phyloP scores from a whole-genome alignment of 2,329 filamentous ascomycete genomes.

The Paecilomyces dactylethromorphus region DNA sequence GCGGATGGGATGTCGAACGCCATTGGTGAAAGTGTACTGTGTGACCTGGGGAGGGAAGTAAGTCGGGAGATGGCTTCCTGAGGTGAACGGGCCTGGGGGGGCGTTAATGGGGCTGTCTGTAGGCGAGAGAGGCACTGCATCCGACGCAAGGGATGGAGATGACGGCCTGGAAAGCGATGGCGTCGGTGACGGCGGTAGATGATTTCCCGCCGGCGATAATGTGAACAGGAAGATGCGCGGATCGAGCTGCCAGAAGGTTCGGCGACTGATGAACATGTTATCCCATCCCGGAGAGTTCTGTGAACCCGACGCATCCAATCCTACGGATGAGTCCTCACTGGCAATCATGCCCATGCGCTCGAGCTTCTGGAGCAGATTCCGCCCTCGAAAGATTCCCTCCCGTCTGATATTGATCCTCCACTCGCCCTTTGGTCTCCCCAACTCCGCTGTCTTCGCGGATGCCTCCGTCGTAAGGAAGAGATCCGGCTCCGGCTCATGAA shows the following conservation, averaged over 20 bases:
- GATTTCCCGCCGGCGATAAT: slow-evolving; percentile 51
- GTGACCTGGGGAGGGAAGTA: slow-evolving; percentile 81
- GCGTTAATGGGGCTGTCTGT: slow-evolving; percentile 29
- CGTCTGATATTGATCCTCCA: slow-evolving; percentile 80
- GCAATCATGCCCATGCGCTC: slow-evolving; percentile 87
- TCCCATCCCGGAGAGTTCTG: slow-evolving; percentile 62
- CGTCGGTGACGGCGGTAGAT: slow-evolving; percentile 29
- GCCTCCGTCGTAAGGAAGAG: slow-evolving; percentile 56
- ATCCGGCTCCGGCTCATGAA: slow-evolving; percentile 73
- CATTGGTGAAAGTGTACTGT: slow-evolving; percentile 72
- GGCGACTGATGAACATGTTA: slow-evolving; percentile 72
- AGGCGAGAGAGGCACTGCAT: slow-evolving; percentile 6
- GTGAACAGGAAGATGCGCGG: slow-evolving; percentile 83
- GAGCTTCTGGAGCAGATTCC: slow-evolving; percentile 78
- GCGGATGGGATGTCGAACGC: slow-evolving; percentile 75
- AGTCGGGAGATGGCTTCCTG: slow-evolving; percentile 77
- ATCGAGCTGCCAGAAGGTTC: slow-evolving; percentile 89
- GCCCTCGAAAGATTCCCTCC: slow-evolving; percentile 81
- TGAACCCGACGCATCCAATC: slow-evolving; percentile 52
- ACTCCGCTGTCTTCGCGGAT: slow-evolving; percentile 59
- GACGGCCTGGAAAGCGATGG: slow-evolving; percentile 45
- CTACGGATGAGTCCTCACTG: slow-evolving; percentile 68
- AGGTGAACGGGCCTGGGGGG: slow-evolving; percentile 62
- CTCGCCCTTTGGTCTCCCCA: slow-evolving; percentile 71
- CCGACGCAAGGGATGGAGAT: slow-evolving; percentile 38